Conservation (phyloP, 2,329 filamentous ascomycete genomes). For the Xylariaceae sp. region DNA sequence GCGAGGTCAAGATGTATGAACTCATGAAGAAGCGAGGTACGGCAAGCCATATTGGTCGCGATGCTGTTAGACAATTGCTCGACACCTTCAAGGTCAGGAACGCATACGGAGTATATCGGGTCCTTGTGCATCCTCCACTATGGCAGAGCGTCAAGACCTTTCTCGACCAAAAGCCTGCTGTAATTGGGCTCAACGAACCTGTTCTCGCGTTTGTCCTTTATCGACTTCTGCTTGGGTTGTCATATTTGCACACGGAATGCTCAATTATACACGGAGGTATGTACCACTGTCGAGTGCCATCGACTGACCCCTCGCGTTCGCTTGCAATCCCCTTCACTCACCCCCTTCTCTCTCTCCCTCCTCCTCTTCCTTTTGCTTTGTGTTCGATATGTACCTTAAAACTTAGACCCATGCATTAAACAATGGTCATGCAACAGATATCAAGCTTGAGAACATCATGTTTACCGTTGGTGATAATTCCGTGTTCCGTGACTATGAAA, state of each 20-base stretch:
- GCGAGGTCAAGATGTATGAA: slow-evolving; percentile 40
- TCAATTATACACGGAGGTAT: slow-evolving; percentile 42
- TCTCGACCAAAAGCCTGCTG: slow-evolving; percentile 16
- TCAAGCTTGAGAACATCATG: slow-evolving; percentile 45
- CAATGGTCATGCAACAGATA: slow-evolving; percentile 27
- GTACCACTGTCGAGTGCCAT: slow-evolving; percentile 2
- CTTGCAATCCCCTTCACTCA: too few species aligned
- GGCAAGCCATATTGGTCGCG: slow-evolving; percentile 30
- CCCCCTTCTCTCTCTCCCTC: too few species aligned
- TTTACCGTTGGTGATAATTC: slow-evolving; percentile 37
- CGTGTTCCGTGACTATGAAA: slow-evolving; percentile 36
- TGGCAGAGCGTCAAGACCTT: slow-evolving; percentile 39
- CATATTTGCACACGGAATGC: slow-evolving; percentile 43
- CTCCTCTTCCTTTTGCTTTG: too few species aligned
- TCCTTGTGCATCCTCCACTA: slow-evolving; percentile 20
- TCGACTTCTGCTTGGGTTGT: slow-evolving; percentile 39
- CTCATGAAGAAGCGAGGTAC: slow-evolving; percentile 27
- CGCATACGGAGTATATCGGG: not conserved
- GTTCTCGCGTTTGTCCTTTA: slow-evolving; percentile 35
- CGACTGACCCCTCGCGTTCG: too few species aligned
- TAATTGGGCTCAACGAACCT: slow-evolving; percentile 1
- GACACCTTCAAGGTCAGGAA: not conserved
- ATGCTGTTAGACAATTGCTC: not conserved
- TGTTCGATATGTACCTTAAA: too few species aligned
- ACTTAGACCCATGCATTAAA: not conserved